Conservation (phyloP, 1,284 basidiomycete species). For the Papiliotrema flavescens region DNA sequence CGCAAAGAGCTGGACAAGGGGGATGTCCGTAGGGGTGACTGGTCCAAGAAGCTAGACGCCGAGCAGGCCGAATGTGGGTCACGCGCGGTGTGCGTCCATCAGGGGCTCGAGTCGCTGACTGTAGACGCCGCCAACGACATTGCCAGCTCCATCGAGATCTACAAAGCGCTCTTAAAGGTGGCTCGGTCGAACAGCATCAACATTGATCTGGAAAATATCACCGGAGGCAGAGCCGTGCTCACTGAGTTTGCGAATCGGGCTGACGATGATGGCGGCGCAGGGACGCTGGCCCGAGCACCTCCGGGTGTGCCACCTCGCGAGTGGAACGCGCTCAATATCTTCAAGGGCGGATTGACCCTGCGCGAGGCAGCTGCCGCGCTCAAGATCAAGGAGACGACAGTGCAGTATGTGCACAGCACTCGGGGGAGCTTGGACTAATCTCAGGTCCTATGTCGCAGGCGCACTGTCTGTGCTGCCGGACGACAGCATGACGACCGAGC, state of each 20-base stretch:
- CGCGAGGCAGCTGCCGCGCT: constrained; percentile 14
- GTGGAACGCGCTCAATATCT: constrained; percentile 19
- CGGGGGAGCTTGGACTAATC: not conserved
- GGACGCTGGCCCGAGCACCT: not conserved
- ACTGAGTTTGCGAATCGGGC: not conserved
- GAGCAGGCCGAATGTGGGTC: constrained; percentile 45
- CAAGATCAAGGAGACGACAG: constrained; percentile 19
- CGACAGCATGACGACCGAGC: not conserved
- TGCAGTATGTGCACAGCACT: constrained; percentile 15
- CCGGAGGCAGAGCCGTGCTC: not conserved
- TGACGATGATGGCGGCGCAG: not conserved
- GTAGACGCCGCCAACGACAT: constrained; percentile 51
- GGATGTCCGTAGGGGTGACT: constrained; percentile 38
- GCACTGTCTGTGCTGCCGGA: constrained; percentile 4
- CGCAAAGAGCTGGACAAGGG: constrained; percentile 38
- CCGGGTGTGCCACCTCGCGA: constrained; percentile 12
- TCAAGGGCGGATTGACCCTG: constrained; percentile 14
- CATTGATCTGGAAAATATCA: constrained; percentile 12
- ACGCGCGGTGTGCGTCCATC: too few species aligned
- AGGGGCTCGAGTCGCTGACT: not conserved
- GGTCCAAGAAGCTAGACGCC: constrained; percentile 28
- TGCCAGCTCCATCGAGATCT: constrained; percentile 40
- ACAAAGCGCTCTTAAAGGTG: constrained; percentile 13
- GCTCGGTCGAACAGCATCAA: constrained; percentile 13
- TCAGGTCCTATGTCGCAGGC: constrained; percentile 1